phyloP scores from a whole-genome alignment of 352 stramenopile genomes.

The Globisporangium nunn region DNA sequence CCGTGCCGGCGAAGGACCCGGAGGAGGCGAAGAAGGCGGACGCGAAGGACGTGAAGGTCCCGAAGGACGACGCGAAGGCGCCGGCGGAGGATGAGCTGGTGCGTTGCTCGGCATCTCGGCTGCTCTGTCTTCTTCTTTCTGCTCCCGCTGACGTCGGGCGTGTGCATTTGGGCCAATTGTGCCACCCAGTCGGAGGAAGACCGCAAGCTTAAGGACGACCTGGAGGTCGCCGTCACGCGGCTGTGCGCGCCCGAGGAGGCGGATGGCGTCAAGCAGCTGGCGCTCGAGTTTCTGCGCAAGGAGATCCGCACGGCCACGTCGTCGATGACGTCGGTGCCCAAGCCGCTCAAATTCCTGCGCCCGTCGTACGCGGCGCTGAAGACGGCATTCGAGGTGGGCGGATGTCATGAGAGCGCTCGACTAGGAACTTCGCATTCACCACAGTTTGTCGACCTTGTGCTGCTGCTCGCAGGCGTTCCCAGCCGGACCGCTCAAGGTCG shows the following conservation, averaged over 20 bases:
- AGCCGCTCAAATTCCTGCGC: conserved; percentile 98
- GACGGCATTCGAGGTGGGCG: conserved; percentile 45
- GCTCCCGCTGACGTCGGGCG: neutral
- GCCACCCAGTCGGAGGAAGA: conserved; percentile 82
- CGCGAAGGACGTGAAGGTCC: conserved; percentile 10
- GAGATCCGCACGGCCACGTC: conserved; percentile 96
- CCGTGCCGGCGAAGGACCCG: conserved; percentile 53
- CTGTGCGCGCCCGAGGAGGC: conserved; percentile 61
- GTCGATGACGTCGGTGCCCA: conserved; percentile 99
- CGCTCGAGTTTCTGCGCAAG: conserved; percentile 94
- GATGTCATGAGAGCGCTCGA: neutral
- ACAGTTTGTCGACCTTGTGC: neutral
- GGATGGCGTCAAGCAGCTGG: conserved; percentile 73
- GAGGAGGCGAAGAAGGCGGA: conserved; percentile 34
- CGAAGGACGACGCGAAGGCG: conserved; percentile 20
- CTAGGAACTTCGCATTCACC: neutral
- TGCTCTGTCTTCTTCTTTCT: no score
- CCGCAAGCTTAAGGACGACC: conserved; percentile 88
- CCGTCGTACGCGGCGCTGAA: conserved; percentile 95
- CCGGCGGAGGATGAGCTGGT: conserved; percentile 62
- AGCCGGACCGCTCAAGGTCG: conserved; percentile 58
- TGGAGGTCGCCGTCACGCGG: conserved; percentile 84
- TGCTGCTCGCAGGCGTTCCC: conserved; percentile 19
- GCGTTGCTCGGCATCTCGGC: conserved; percentile 8
- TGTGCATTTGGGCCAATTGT: neutral